phyloP scores from a whole-genome alignment of 768 basidiomycete genomes.

The Suillus alpinus region DNA sequence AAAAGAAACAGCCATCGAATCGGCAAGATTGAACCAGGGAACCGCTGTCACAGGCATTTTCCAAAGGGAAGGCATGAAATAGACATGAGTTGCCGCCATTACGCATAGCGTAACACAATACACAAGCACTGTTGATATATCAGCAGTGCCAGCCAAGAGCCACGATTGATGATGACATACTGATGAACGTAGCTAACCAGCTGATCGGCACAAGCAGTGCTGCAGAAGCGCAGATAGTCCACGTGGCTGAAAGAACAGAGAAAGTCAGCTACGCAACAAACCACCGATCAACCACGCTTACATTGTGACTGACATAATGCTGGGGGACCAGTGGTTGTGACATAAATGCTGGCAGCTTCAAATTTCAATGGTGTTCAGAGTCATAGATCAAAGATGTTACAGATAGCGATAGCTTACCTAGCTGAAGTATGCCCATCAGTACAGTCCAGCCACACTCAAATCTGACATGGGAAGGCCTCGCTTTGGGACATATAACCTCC shows the following conservation, averaged over 20 bases:
- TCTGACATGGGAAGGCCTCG: conserved; percentile 40
- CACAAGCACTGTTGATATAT: conserved; percentile 36
- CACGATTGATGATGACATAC: conserved; percentile 32
- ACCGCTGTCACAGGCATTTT: conserved; percentile 45
- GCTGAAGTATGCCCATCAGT: conserved; percentile 45
- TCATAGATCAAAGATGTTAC: neutral
- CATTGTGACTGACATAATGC: conserved; percentile 33
- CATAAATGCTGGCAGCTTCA: conserved; percentile 47
- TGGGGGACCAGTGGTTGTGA: conserved; percentile 43
- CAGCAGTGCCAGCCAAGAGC: neutral
- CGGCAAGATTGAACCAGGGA: conserved; percentile 51
- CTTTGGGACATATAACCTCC: conserved; percentile 34
- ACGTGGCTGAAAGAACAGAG: conserved; percentile 29
- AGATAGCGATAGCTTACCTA: conserved; percentile 37
- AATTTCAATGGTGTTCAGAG: neutral
- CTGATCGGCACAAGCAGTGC: conserved; percentile 44
- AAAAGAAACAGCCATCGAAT: conserved; percentile 4
- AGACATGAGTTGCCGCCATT: conserved; percentile 43
- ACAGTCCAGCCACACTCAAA: conserved; percentile 59
- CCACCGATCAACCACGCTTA: conserved; percentile 19
- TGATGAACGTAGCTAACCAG: conserved; percentile 47
- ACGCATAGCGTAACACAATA: conserved; percentile 58
- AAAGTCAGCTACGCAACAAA: neutral
- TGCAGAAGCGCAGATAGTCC: conserved; percentile 46
- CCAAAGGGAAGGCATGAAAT: conserved; percentile 50